Percentiles rank a stretch among this genome's conserved stretches.
Evolutionary conservation across 2,329 filamentous ascomycete species (phyloP).

Genomic region (Fusarium burgessii): DNA sequence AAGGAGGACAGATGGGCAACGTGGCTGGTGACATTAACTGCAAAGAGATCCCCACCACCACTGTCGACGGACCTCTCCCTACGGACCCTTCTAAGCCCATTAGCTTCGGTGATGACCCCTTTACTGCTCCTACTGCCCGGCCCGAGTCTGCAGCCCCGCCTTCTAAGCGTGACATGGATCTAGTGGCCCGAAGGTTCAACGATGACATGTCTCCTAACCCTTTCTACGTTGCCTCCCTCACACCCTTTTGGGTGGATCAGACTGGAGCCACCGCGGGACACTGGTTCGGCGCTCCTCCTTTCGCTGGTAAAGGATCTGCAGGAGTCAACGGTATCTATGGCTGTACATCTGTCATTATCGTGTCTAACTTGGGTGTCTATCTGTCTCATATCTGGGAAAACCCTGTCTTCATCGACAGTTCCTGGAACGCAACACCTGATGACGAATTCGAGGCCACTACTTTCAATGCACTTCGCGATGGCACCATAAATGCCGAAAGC

Average conservation of each 20-base stretch:
- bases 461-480: slow-evolving; percentile 32
- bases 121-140: slow-evolving; percentile 10
- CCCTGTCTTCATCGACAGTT: slow-evolving; percentile 25
- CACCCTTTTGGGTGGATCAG: slow-evolving; percentile 29
- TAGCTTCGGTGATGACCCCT: slow-evolving; percentile 2
- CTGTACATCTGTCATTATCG: slow-evolving; percentile 38
- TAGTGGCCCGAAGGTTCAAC: background rate
- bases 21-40: slow-evolving; percentile 8
- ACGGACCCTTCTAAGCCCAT: background rate
- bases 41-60: slow-evolving; percentile 15
- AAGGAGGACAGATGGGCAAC: slow-evolving; percentile 13
- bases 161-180: background rate
- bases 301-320: slow-evolving; percentile 4
- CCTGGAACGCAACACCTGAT: slow-evolving; percentile 1
- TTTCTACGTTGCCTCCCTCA: slow-evolving; percentile 16
- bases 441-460: slow-evolving; percentile 6
- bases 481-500: slow-evolving; percentile 3
- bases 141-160: background rate
- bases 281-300: slow-evolving; percentile 8
- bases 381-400: slow-evolving; percentile 43
- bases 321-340: slow-evolving; percentile 43
- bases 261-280: slow-evolving; percentile 16
- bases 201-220: slow-evolving; percentile 25
- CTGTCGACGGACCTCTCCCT: slow-evolving; percentile 19
- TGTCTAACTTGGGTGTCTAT: slow-evolving; percentile 32